Conservation (phyloP, 225 moss, liverwort and hornwort species). For the Physcomitrium patens region DNA sequence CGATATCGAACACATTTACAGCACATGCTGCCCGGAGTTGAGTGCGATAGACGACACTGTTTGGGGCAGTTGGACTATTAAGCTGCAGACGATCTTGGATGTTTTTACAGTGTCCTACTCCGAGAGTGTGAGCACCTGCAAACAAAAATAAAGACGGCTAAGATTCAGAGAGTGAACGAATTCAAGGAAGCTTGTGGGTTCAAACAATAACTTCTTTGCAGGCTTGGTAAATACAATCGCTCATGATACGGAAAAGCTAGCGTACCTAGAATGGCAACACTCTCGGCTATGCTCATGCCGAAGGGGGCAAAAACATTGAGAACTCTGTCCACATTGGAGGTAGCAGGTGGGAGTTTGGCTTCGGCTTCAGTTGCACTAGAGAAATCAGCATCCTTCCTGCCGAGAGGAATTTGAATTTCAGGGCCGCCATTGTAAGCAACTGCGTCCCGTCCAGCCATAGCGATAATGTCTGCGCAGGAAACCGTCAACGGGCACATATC, state of each 20-base stretch:
- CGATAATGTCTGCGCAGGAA: slow-evolving; percentile 77
- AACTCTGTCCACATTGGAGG: slow-evolving; percentile 42
- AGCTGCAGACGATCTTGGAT: slow-evolving; percentile 46
- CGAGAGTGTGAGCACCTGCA: slow-evolving; percentile 71
- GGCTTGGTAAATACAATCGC: no score
- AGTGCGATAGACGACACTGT: slow-evolving; percentile 39
- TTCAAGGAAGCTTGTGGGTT: no score
- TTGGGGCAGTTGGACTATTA: slow-evolving; percentile 38
- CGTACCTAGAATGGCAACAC: slow-evolving; percentile 61
- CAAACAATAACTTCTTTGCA: no score
- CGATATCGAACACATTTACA: slow-evolving; percentile 43
- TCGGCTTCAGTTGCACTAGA: slow-evolving; percentile 51
- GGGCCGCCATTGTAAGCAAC: slow-evolving; percentile 57
- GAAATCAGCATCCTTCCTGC: slow-evolving; percentile 50
- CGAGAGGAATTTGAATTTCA: slow-evolving; percentile 46
- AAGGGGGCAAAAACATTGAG: slow-evolving; percentile 43
- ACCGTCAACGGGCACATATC: slow-evolving; percentile 55
- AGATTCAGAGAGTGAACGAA: no score
- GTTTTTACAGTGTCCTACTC: slow-evolving; percentile 59
- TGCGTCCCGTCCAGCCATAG: slow-evolving; percentile 57
- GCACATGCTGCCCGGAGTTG: slow-evolving; percentile 61
- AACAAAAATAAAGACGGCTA: no score
- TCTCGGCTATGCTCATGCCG: slow-evolving; percentile 58
- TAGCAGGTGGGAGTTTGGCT: slow-evolving; percentile 36
- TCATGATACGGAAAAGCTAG: neutral